A percentile compares a stretch with the other conserved stretches of the same genome.
phyloP scores from a whole-genome alignment of 352 stramenopile genomes.

The Phytopythium sindhum region DNA sequence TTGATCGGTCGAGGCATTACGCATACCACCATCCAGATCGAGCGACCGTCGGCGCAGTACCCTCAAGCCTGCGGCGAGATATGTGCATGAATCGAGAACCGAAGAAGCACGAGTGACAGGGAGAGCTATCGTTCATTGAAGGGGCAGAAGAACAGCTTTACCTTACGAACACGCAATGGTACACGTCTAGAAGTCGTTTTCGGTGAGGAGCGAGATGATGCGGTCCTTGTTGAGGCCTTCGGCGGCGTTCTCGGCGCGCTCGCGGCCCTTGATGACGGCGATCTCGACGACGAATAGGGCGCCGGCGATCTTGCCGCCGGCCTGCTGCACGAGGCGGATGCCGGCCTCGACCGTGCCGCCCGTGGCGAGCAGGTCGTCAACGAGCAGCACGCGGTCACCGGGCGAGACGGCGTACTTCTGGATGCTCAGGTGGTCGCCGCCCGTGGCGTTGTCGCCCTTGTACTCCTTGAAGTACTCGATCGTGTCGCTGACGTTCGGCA shows the following conservation, averaged over 20 bases:
- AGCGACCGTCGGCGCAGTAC: constrained; percentile 61
- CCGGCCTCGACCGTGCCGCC: constrained; percentile 92
- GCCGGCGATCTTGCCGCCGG: constrained; percentile 85
- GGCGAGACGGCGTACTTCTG: constrained; percentile 69
- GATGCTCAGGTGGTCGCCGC: constrained; percentile 86
- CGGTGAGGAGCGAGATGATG: constrained; percentile 67
- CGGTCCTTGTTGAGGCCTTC: constrained; percentile 23
- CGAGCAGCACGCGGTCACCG: constrained; percentile 91
- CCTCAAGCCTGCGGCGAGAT: constrained; percentile 63
- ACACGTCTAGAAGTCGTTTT: constrained; percentile 56
- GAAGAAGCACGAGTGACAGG: too few species aligned
- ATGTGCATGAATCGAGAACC: too few species aligned
- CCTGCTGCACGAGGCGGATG: constrained; percentile 85
- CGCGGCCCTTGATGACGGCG: constrained; percentile 47
- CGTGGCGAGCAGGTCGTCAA: constrained; percentile 97
- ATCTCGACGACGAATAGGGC: constrained; percentile 97
- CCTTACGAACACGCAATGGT: not conserved
- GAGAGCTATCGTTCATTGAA: not conserved
- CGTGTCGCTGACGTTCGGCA: constrained; percentile 92
- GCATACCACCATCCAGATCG: constrained; percentile 88
- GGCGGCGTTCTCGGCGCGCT: constrained; percentile 37
- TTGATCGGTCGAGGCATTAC: constrained; percentile 76
- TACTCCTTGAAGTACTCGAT: constrained; percentile 94
- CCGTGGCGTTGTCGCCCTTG: constrained; percentile 81
- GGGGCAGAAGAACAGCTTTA: not conserved